These are phyloP conservation scores for Heterobasidion parviporum DNA, from an alignment of 1,284 basidiomycete genomes.

Conservation along the genomic window DNA sequence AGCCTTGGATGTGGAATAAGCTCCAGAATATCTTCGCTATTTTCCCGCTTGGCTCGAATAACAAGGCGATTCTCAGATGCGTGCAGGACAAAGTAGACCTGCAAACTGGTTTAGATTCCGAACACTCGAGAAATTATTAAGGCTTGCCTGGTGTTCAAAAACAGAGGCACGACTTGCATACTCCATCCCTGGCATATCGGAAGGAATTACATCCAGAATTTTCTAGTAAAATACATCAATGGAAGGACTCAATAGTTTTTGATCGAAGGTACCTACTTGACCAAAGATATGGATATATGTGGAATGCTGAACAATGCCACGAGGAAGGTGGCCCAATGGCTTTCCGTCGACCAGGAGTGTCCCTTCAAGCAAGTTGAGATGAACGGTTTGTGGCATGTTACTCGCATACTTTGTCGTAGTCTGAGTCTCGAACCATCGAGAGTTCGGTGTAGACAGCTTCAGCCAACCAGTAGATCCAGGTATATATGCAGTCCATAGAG, in stretches of 20 bases:
- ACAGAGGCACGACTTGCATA: constrained; percentile 4
- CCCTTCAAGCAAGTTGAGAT: constrained; percentile 33
- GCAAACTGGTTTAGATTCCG: neutral
- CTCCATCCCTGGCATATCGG: constrained; percentile 8
- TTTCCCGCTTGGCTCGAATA: neutral
- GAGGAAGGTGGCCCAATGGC: constrained; percentile 29
- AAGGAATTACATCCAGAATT: constrained; percentile 7
- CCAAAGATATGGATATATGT: constrained; percentile 25
- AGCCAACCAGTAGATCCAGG: constrained; percentile 22
- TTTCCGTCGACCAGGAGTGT: constrained; percentile 32
- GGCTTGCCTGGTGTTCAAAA: neutral
- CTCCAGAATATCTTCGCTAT: neutral
- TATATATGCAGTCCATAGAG: constrained; percentile 28
- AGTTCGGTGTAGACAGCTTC: constrained; percentile 12
- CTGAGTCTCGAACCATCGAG: constrained; percentile 27
- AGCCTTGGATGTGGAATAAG: neutral
- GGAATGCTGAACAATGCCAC: constrained; percentile 21
- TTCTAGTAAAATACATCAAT: constrained; percentile 2
- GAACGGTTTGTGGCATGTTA: constrained; percentile 20
- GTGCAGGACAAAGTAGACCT: neutral
- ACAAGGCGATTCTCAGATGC: neutral
- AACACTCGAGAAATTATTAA: neutral
- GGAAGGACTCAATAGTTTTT: neutral
- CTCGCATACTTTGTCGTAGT: neutral
- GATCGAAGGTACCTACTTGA: constrained; percentile 16